Evolutionary conservation across 768 basidiomycete species (phyloP), one percentile per base, ranked within the genome.

Genomic region (Mycena haematopus): DNA sequence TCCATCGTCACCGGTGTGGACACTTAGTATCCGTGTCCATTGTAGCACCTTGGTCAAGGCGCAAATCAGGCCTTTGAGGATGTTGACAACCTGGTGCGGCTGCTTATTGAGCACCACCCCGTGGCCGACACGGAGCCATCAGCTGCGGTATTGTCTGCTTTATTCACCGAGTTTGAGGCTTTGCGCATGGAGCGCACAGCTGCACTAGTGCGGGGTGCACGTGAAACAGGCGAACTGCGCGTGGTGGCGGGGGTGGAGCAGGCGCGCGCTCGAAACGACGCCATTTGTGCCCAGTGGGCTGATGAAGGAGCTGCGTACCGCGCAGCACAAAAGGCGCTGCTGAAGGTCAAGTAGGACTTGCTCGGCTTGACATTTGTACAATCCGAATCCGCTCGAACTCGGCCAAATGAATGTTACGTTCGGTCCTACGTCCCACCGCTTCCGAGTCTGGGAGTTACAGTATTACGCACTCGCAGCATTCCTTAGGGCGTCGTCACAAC

Each of bases 41-140:
- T 21, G 21, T 58, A 81, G 79, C 80, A 81, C 60, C 73, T 82
- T 19, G 80, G 80, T 1, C 80, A 81, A 71, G 80, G 80, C 29
- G 79, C 80, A 11, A 81, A 80, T 65, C 79, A 80, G 66, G 78
- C 80, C 1, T 75, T 79, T 60, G 80, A 81, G 62, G 80, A 81
- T 63, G 69, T 76, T 25, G 76, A 76, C 58, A 72, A 74, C 58
- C 68, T 81, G 25, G 66, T 74, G 13, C 71, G 71, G 1, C 72
- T 78, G 13, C 73, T 81, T 10, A 52, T 58, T 13, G 63, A 74
- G 42, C 67, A 79, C 66, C 74, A 75, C 58, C 35, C 25, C 19
- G 6, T 45, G 4, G 64, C 31, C 65, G 47, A 45, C 21, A 45
- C n/a, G 19, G 27, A 68, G 13, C 77, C 73, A 0, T 69, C 75